Conservation (phyloP, 2,329 filamentous ascomycete genomes). For the Aspergillus neoniger region DNA sequence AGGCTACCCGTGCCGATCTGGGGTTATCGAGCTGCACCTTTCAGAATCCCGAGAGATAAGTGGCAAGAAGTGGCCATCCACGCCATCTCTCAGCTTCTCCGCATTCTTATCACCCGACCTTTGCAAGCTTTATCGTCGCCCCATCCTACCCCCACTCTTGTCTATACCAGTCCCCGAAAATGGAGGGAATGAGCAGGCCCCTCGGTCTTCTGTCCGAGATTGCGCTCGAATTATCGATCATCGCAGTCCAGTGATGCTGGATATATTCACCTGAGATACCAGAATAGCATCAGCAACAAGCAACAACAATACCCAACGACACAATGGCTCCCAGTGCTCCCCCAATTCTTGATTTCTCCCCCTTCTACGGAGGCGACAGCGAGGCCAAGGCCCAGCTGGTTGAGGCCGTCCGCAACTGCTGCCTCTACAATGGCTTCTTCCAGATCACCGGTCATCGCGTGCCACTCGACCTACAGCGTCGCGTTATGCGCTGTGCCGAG, state of each 20-base stretch:
- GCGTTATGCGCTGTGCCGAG: constrained; percentile 42
- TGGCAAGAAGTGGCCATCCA: neutral
- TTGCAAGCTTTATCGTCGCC: constrained; percentile 11
- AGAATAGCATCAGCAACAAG: neutral
- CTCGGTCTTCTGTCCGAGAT: constrained; percentile 15
- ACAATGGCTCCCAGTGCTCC: constrained; percentile 31
- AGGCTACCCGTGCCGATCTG: neutral
- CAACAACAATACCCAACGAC: neutral
- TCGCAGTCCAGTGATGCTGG: neutral
- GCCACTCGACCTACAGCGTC: constrained; percentile 39
- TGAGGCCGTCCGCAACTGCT: constrained; percentile 28
- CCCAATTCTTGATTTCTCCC: constrained; percentile 38
- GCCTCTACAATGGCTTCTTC: constrained; percentile 46
- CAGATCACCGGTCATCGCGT: constrained; percentile 48
- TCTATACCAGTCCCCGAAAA: neutral
- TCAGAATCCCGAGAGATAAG: neutral
- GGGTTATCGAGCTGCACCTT: neutral
- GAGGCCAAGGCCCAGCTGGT: constrained; percentile 33
- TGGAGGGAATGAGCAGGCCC: neutral
- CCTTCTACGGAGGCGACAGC: constrained; percentile 33
- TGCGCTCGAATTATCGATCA: neutral
- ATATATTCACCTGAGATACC: neutral
- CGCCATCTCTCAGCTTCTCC: neutral
- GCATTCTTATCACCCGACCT: neutral
- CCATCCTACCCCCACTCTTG: constrained; percentile 15